Evolutionary conservation across 192 early-diverging fungal genomes (phyloP).

Genomic region (Podila epicladia): DNA sequence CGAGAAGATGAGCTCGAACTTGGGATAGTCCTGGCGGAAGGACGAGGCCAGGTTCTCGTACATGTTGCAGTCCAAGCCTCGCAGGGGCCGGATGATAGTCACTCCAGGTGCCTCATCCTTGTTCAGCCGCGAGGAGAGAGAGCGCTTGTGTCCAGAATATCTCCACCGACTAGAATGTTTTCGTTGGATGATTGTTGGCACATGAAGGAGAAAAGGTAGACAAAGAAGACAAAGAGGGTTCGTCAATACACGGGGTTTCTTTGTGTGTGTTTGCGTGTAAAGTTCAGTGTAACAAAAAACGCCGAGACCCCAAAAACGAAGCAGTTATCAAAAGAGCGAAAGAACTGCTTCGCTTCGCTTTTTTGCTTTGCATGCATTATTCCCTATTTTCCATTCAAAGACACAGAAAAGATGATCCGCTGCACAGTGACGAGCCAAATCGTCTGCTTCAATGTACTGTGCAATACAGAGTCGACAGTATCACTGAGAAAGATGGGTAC

Average conservation of each 20-base stretch:
- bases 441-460: not conserved
- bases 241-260: not conserved
- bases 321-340: not conserved
- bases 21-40: slow-evolving; percentile 88
- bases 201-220: not conserved
- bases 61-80: slow-evolving; percentile 90
- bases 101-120: slow-evolving; percentile 73
- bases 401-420: not conserved
- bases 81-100: slow-evolving; percentile 93
- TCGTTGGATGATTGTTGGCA: not conserved
- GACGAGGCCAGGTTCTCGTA: slow-evolving; percentile 85
- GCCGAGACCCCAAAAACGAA: not conserved
- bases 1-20: slow-evolving; percentile 91
- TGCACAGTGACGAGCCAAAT: not conserved
- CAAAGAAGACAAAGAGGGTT: not conserved
- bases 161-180: slow-evolving; percentile 26
- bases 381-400: not conserved
- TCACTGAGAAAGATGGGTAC: not conserved
- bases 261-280: not conserved
- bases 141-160: slow-evolving; percentile 41
- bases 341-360: not conserved
- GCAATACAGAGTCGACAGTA: not conserved
- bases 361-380: not conserved
- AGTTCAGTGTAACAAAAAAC: slow-evolving; percentile 1
- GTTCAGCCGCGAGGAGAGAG: slow-evolving; percentile 51